A percentile compares a stretch with the other conserved stretches of the same genome.
Conservation (phyloP, 2,329 filamentous ascomycete genomes). For the Aspergillus sojae region DNA sequence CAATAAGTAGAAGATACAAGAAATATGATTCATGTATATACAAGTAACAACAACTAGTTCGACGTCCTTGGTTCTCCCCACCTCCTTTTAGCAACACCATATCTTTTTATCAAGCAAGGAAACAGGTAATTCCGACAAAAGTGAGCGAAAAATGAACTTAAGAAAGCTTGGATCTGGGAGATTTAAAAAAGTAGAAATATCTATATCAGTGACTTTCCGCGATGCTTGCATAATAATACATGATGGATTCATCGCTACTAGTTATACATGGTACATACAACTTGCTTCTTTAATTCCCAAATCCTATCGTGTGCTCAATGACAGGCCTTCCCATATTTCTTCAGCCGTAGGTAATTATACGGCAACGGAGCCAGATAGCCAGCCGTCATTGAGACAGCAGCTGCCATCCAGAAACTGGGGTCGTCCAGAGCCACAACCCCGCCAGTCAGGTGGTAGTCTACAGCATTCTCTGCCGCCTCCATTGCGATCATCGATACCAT, state of each 20-base stretch:
- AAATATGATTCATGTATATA: too few species aligned
- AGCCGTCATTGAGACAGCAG: conserved; percentile 32
- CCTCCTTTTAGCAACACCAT: too few species aligned
- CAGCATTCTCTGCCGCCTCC: conserved; percentile 58
- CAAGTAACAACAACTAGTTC: too few species aligned
- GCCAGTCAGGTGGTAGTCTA: conserved; percentile 60
- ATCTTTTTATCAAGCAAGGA: too few species aligned
- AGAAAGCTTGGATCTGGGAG: too few species aligned
- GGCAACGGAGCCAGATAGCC: conserved; percentile 53
- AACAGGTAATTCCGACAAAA: too few species aligned
- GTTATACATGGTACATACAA: background rate
- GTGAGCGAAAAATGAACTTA: too few species aligned
- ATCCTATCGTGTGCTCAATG: conserved; percentile 13
- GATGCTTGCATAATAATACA: background rate
- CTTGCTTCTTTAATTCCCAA: accelerated
- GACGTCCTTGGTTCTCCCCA: too few species aligned
- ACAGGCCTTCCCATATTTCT: conserved; percentile 50
- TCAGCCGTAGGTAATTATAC: conserved; percentile 56
- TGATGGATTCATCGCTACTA: background rate
- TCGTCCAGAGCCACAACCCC: conserved; percentile 52
- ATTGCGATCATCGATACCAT: conserved; percentile 62
- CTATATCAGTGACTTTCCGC: background rate
- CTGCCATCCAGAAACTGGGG: conserved; percentile 57
- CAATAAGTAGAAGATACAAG: too few species aligned
- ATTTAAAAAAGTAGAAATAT: too few species aligned